These are phyloP conservation scores for Simmondsia chinensis DNA, from an alignment of 148 eudicot genomes.

Conservation along the genomic window DNA sequence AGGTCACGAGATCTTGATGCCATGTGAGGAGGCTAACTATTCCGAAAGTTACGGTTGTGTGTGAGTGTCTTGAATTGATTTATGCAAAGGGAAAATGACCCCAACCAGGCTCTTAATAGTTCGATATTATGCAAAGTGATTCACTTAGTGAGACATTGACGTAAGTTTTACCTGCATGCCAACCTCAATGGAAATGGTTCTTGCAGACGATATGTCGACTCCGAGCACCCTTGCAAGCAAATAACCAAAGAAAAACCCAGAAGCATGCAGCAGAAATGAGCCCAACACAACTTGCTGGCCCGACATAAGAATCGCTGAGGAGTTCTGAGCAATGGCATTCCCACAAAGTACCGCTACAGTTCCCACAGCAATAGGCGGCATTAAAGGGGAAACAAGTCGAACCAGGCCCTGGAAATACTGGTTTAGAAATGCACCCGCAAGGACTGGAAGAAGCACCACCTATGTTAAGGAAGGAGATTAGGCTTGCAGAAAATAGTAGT, in stretches of 20 bases:
- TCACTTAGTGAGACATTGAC: too few relatives aligned
- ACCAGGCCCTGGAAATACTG: conserved; percentile 68
- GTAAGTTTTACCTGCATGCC: conserved; percentile 87
- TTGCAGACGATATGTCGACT: conserved; percentile 46
- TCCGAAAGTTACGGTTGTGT: too few relatives aligned
- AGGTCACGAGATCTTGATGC: too few relatives aligned
- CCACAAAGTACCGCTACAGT: conserved; percentile 80
- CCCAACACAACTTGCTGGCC: conserved; percentile 62
- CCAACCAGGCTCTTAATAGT: too few relatives aligned
- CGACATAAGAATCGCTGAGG: conserved; percentile 59
- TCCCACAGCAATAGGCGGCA: conserved; percentile 76
- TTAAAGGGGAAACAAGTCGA: conserved; percentile 53
- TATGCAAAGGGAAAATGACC: too few relatives aligned
- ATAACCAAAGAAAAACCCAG: conserved; percentile 77
- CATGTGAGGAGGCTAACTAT: too few relatives aligned
- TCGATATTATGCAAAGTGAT: too few relatives aligned
- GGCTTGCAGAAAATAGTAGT: background rate
- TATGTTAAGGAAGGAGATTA: conserved; percentile 10
- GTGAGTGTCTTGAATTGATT: too few relatives aligned
- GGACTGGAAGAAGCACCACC: conserved; percentile 86
- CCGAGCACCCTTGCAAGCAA: conserved; percentile 51
- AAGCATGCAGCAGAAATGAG: conserved; percentile 47
- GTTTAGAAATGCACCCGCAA: conserved; percentile 73
- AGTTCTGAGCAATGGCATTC: conserved; percentile 75
- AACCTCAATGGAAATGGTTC: conserved; percentile 80